A percentile compares a stretch with the other conserved stretches of the same genome.
Conservation (phyloP, 1,284 basidiomycete genomes). For the Wallemia hederae region DNA sequence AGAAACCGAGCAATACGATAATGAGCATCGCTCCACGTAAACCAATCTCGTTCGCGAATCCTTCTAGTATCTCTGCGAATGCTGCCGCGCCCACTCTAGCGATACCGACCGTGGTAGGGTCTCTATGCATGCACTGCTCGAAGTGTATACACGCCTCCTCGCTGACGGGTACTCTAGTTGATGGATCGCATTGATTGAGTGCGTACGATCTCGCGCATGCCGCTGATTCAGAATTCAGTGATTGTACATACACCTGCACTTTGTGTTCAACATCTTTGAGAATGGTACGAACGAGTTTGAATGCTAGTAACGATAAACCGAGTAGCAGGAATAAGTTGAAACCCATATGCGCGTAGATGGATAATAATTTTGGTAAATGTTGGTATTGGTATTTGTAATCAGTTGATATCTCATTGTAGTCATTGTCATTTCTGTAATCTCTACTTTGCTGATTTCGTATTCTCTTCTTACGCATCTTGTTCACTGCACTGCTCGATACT, state of each 20-base stretch:
- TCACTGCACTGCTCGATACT: not conserved
- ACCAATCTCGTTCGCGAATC: not conserved
- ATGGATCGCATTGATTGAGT: not conserved
- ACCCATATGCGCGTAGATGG: not conserved
- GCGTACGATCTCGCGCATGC: not conserved
- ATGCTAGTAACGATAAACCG: not conserved
- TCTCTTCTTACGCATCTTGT: not conserved
- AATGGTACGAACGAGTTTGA: not conserved
- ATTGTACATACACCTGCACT: not conserved
- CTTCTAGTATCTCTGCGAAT: conserved; percentile 1
- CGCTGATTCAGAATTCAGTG: not conserved
- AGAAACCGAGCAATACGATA: not conserved
- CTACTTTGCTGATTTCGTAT: not conserved
- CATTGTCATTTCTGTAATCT: not conserved
- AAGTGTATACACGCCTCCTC: not conserved
- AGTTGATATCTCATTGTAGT: not conserved
- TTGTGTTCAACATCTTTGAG: conserved; percentile 1
- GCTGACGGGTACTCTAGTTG: not conserved
- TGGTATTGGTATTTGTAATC: not conserved
- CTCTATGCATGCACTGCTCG: not conserved
- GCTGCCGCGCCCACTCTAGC: not conserved
- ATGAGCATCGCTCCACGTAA: not conserved
- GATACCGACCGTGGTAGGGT: not conserved
- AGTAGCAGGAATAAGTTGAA: not conserved
- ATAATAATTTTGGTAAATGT: not conserved